These are phyloP conservation scores for Hemisphaericaspora lyxosophila DNA, from an alignment of 1,139 yeast genomes.

Conservation along the genomic window DNA sequence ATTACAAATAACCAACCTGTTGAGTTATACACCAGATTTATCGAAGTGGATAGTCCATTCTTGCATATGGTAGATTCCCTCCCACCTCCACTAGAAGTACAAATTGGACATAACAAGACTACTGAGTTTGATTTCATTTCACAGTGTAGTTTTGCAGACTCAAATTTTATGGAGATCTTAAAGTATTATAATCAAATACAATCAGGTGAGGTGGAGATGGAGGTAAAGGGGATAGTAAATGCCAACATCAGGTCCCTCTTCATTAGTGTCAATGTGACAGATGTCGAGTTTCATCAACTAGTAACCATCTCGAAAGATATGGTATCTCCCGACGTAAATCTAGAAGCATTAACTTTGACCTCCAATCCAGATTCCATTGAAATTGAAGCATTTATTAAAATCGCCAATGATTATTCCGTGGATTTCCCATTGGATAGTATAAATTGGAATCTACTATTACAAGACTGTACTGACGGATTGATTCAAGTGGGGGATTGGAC, in stretches of 20 bases:
- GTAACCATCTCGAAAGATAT: constrained; percentile 16
- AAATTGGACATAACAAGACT: constrained; percentile 18
- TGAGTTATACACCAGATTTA: constrained; percentile 22
- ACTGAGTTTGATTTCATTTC: constrained; percentile 29
- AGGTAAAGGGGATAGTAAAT: constrained; percentile 21
- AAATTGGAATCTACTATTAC: constrained; percentile 28
- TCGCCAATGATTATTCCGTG: constrained; percentile 19
- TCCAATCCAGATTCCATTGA: constrained; percentile 7
- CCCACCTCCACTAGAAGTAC: constrained; percentile 27
- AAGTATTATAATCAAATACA: constrained; percentile 17
- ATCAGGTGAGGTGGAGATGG: constrained; percentile 17
- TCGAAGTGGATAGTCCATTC: constrained; percentile 17
- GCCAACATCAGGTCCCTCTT: constrained; percentile 18
- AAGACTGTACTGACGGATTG: constrained; percentile 23
- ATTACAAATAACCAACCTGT: constrained; percentile 25
- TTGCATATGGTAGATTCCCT: constrained; percentile 24
- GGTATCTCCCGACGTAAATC: constrained; percentile 16
- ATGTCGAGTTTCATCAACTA: constrained; percentile 19
- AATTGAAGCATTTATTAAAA: constrained; percentile 9
- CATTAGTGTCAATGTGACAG: constrained; percentile 16
- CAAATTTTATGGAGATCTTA: constrained; percentile 21
- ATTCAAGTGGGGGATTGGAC: constrained; percentile 27
- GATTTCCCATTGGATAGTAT: constrained; percentile 20
- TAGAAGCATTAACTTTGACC: constrained; percentile 8
- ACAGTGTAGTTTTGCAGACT: constrained; percentile 21